These are phyloP conservation scores for Spergularia marina DNA, from an alignment of 148 eudicot species.

Conservation along the genomic window DNA sequence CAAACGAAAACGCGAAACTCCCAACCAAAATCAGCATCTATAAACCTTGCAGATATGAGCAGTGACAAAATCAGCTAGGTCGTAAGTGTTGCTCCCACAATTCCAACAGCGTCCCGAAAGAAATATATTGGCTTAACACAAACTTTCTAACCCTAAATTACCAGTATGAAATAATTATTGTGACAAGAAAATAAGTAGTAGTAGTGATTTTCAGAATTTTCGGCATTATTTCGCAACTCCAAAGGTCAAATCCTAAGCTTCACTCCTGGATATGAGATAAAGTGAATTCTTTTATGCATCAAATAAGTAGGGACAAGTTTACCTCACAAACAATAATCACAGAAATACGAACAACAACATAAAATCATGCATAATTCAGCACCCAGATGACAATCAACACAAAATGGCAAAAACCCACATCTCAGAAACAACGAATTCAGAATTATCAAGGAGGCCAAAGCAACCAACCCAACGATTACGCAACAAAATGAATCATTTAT, in stretches of 20 bases:
- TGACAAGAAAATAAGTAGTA: too few species aligned
- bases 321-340: constrained; percentile 3
- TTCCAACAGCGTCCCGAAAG: too few species aligned
- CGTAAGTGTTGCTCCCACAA: too few species aligned
- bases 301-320: neutral
- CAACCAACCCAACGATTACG: neutral
- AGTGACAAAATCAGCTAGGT: too few species aligned
- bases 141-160: too few species aligned
- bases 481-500: neutral
- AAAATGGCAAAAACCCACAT: constrained; percentile 1
- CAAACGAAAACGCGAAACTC: neutral
- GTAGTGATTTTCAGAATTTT: too few species aligned
- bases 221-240: too few species aligned
- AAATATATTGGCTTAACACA: too few species aligned
- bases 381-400: neutral
- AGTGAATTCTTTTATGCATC: neutral
- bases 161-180: neutral
- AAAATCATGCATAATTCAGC: neutral
- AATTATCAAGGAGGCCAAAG: neutral
- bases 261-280: neutral
- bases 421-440: neutral
- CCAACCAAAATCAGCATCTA: neutral
- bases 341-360: neutral
- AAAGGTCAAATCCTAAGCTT: too few species aligned
- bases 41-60: neutral